Evolutionary conservation across 1,139 yeast genomes (phyloP).

Genomic region (Sugiyamaella xylanicola): DNA sequence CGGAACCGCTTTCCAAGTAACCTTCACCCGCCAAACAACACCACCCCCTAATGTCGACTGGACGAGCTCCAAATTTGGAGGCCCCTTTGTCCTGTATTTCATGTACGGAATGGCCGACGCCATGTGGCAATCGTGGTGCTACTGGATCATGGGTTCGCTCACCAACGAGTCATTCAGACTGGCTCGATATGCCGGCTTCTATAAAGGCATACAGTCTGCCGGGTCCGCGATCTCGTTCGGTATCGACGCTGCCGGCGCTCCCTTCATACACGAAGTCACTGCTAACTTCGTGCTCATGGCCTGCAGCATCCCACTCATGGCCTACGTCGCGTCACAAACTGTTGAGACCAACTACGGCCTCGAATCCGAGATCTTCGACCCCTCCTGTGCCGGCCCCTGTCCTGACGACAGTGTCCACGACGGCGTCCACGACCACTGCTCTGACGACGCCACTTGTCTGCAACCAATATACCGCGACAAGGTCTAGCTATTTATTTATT

Average conservation of each 20-base stretch:
- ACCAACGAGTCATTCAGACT: constrained; percentile 27
- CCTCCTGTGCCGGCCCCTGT: constrained; percentile 7
- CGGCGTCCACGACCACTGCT: neutral
- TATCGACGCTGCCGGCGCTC: constrained; percentile 29
- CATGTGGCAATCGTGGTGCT: constrained; percentile 32
- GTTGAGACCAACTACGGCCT: constrained; percentile 28
- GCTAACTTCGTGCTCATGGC: constrained; percentile 28
- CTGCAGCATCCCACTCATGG: constrained; percentile 27
- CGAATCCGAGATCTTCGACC: constrained; percentile 27
- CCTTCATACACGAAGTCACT: constrained; percentile 28
- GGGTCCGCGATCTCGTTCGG: constrained; percentile 31
- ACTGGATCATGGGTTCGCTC: constrained; percentile 30
- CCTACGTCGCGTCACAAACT: constrained; percentile 24
- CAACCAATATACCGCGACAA: neutral
- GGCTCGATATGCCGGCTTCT: constrained; percentile 30
- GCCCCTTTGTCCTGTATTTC: constrained; percentile 27
- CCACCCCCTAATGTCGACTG: constrained; percentile 27
- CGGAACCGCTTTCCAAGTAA: constrained; percentile 27
- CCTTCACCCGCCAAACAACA: constrained; percentile 23
- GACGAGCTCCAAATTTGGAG: constrained; percentile 26
- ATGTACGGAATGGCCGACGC: constrained; percentile 30
- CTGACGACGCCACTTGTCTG: neutral
- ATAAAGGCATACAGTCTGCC: constrained; percentile 29
- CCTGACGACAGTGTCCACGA: neutral
- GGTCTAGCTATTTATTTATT: neutral